These are phyloP conservation scores for Malus hybrid DNA, from an alignment of 331 rosid species.

Conservation along the genomic window DNA sequence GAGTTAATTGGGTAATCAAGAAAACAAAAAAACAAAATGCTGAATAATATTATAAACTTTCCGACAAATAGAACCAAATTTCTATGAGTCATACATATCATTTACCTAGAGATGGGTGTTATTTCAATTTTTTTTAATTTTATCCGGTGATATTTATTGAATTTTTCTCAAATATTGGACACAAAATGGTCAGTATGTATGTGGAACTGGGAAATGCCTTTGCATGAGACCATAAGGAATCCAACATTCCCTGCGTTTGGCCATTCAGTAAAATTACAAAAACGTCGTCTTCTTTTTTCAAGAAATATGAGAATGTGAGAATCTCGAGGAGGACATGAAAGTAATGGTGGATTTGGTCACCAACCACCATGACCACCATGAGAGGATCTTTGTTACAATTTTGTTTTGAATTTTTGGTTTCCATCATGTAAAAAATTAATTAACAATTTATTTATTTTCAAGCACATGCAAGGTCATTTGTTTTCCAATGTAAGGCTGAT, in stretches of 20 bases:
- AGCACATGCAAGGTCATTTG: too few relatives aligned
- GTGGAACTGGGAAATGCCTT: constrained; percentile 27
- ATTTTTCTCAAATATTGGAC: constrained; percentile 11
- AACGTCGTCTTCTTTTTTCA: constrained; percentile 10
- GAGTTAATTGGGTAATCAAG: too few relatives aligned
- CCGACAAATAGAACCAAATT: not conserved
- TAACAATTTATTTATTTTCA: too few relatives aligned
- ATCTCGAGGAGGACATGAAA: constrained; percentile 58
- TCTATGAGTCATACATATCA: not conserved
- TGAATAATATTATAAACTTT: too few relatives aligned
- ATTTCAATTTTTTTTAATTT: not conserved
- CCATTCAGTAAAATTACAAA: constrained; percentile 53
- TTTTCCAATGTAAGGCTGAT: too few relatives aligned
- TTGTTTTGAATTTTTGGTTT: not conserved
- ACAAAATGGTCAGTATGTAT: constrained; percentile 9
- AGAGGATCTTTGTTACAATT: constrained; percentile 27
- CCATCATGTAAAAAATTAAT: not conserved
- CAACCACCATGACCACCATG: constrained; percentile 39
- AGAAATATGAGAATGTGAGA: constrained; percentile 65
- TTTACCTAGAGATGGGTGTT: constrained; percentile 18
- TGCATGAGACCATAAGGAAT: constrained; percentile 47
- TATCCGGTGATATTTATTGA: not conserved
- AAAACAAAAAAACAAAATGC: not conserved
- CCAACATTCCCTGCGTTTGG: constrained; percentile 66
- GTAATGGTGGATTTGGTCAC: constrained; percentile 72